Conservation (phyloP, 768 basidiomycete species). For the Mycena galopus region DNA sequence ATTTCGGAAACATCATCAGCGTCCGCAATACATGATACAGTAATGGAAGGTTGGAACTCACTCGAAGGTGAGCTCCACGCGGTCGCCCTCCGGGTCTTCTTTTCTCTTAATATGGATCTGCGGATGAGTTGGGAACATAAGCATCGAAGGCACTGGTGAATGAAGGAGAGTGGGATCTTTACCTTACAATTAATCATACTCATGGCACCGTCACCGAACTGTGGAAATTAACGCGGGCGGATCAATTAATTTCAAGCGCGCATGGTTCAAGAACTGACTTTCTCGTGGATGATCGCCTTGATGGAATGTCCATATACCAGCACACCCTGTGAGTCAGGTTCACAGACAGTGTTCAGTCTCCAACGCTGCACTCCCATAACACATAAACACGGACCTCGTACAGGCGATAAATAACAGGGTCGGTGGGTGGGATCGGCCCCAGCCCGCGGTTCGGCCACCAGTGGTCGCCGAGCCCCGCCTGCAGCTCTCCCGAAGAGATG, state of each 20-base stretch:
- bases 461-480: slow-evolving; percentile 65
- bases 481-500: slow-evolving; percentile 54
- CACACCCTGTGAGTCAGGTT: slow-evolving; percentile 71
- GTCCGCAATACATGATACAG: background rate
- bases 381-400: slow-evolving; percentile 68
- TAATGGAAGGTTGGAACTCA: slow-evolving; percentile 55
- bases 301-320: slow-evolving; percentile 85
- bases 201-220: slow-evolving; percentile 93
- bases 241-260: background rate
- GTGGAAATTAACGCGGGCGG: slow-evolving; percentile 1
- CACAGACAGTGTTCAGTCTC: too few species aligned
- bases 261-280: slow-evolving; percentile 51
- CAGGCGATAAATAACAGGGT: slow-evolving; percentile 85
- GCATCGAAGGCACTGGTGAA: background rate
- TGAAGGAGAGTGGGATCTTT: background rate
- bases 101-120: slow-evolving; percentile 72
- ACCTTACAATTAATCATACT: slow-evolving; percentile 87
- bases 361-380: too few species aligned
- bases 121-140: background rate
- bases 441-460: slow-evolving; percentile 85
- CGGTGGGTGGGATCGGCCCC: slow-evolving; percentile 78
- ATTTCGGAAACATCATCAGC: background rate
- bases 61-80: slow-evolving; percentile 86
- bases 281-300: slow-evolving; percentile 87
- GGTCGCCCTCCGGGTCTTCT: slow-evolving; percentile 82